Base-by-base conservation (phyloP, 208 protist species). In the Naegleria fowleri region DNA sequence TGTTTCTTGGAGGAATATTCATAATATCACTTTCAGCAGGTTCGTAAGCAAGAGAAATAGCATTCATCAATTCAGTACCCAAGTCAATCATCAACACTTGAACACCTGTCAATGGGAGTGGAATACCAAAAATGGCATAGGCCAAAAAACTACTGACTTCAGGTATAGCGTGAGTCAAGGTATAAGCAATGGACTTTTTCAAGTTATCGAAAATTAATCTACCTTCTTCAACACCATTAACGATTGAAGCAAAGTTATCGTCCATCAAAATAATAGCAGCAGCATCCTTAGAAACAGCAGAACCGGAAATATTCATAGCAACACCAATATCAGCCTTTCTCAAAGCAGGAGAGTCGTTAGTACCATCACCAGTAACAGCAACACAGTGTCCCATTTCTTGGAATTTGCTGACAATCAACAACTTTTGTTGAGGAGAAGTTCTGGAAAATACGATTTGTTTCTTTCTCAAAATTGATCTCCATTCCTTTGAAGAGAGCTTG, bases 181-280 rank as follows among this genome's bases (percentile, higher is more conserved):
- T 95, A 91, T 97, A 98, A 36, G 92, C 92, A 51, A 98, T 96
- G 29, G 94, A 97, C 90, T 98, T 98, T 91, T 97, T 96, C 59
- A 98, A 92, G 90, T 98, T 98, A 93, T 97, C 95, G 83, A 97
- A 98, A 83, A 98, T 96, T 1, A 96, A 91, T 90, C 96, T 95
- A 67, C 97, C 97, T 83, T 97, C 93, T 93, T 97, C 92, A 39
- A 98, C 93, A 90, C 94, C 96, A 1, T 93, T 91, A 0, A 98
- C 96, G 83, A 98, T 98, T 0, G 95, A 96, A 0, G 94, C 93
- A 92, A 98, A 98, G 89, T 98, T 96, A 92, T 98, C 97, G 91
- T 98, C 96, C 22, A 97, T 38, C 22, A 98, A 90, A 83, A 97
- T 96, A 15, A 97, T 96, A 84, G 95, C 95, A 0, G 95, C 94